These are phyloP conservation scores for Oryza coarctata DNA, from an alignment of 176 grass and related monocot genomes.

Conservation along the genomic window DNA sequence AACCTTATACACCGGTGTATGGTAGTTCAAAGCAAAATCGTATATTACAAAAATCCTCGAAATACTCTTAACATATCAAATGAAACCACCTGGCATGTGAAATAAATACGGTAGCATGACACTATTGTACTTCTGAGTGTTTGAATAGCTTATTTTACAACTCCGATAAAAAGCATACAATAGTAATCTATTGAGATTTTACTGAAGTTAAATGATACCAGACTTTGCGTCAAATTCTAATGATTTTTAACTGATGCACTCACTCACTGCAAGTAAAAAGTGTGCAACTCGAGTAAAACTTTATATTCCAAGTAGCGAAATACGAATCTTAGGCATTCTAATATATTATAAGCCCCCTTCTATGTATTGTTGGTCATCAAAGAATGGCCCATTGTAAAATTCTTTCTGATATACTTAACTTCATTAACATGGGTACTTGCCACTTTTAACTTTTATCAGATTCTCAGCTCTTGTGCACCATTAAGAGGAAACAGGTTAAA, in stretches of 20 bases:
- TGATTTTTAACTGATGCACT: not conserved
- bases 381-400: not conserved
- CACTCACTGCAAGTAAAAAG: not conserved
- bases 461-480: not conserved
- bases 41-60: not conserved
- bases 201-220: not conserved
- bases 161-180: not conserved
- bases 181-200: not conserved
- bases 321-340: not conserved
- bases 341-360: not conserved
- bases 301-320: not conserved
- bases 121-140: too few species aligned
- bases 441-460: not conserved
- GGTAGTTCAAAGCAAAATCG: not conserved
- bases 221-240: not conserved
- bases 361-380: not conserved
- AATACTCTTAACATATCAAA: not conserved
- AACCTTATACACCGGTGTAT: not conserved
- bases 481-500: constrained; percentile 4
- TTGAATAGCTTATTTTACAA: not conserved
- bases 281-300: not conserved
- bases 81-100: not conserved
- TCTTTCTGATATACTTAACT: not conserved
- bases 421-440: not conserved
- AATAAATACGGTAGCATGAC: not conserved